Evolutionary conservation across 2,329 filamentous ascomycete species (phyloP).

Genomic region (Talaromyces sp.): DNA sequence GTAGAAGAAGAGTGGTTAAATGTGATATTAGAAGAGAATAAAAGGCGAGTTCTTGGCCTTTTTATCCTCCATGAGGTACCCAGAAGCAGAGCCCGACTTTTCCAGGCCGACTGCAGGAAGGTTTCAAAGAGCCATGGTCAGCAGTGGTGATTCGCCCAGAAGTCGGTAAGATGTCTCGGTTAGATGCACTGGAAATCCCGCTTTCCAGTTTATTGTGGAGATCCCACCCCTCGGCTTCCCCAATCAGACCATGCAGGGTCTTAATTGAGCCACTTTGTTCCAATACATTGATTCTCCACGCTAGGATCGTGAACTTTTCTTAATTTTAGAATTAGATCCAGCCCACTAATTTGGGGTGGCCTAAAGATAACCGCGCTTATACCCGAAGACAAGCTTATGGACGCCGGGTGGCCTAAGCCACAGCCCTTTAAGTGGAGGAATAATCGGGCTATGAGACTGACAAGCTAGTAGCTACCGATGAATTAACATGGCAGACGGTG

Average conservation of each 20-base stretch:
- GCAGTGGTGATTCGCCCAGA: slow-evolving; percentile 11
- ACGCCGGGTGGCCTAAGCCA: too few species aligned
- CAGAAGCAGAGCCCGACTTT: neutral
- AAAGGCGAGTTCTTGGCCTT: neutral
- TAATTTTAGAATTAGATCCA: too few species aligned
- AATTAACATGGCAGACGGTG: too few species aligned
- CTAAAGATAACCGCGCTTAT: too few species aligned
- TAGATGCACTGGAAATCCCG: slow-evolving; percentile 1
- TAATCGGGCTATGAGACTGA: too few species aligned
- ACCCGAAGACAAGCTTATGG: too few species aligned
- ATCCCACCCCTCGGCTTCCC: slow-evolving; percentile 1
- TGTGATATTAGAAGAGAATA: neutral
- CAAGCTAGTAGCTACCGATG: too few species aligned
- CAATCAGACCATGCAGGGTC: neutral
- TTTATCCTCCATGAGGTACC: slow-evolving; percentile 6
- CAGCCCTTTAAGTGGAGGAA: too few species aligned
- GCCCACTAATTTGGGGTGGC: too few species aligned
- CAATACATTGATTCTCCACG: slow-evolving; percentile 10
- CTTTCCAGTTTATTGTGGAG: slow-evolving; percentile 2
- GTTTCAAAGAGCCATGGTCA: slow-evolving; percentile 8
- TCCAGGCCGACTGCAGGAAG: neutral
- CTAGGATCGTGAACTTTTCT: neutral
- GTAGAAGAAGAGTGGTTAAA: neutral
- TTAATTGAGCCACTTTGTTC: neutral
- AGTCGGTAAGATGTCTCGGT: slow-evolving; percentile 13